phyloP scores from a whole-genome alignment of 2,329 filamentous ascomycete genomes.

The Calonectria pseudoreteaudii region DNA sequence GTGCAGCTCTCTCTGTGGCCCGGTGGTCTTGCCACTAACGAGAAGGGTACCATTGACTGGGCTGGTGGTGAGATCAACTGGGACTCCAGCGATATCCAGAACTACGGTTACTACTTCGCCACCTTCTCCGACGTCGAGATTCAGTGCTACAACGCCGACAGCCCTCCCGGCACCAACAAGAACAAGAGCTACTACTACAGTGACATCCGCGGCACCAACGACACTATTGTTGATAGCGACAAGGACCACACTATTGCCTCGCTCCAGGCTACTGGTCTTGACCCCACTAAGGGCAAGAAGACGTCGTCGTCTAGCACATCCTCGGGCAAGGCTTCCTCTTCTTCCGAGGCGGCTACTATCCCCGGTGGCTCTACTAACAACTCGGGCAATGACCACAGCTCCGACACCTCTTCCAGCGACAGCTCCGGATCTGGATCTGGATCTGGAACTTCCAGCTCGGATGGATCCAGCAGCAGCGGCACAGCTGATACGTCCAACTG shows the following conservation, averaged over 20 bases:
- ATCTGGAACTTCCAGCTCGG: slow-evolving; percentile 29
- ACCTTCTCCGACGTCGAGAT: slow-evolving; percentile 82
- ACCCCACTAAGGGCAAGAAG: slow-evolving; percentile 68
- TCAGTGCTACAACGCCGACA: slow-evolving; percentile 80
- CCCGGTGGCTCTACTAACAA: slow-evolving; percentile 29
- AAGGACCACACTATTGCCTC: slow-evolving; percentile 82
- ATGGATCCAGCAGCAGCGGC: slow-evolving; percentile 27
- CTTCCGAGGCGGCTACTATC: slow-evolving; percentile 34
- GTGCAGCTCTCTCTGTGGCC: slow-evolving; percentile 98
- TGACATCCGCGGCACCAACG: slow-evolving; percentile 73
- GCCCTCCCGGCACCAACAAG: slow-evolving; percentile 74
- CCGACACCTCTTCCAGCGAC: slow-evolving; percentile 15
- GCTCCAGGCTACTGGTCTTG: slow-evolving; percentile 81
- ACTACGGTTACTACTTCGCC: slow-evolving; percentile 89
- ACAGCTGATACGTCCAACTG: slow-evolving; percentile 48
- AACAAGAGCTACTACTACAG: slow-evolving; percentile 83
- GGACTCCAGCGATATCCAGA: slow-evolving; percentile 80
- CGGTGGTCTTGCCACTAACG: slow-evolving; percentile 83
- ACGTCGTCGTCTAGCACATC: slow-evolving; percentile 20
- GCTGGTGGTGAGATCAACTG: slow-evolving; percentile 92
- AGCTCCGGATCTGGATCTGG: background rate
- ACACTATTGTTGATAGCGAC: slow-evolving; percentile 81
- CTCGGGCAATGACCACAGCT: slow-evolving; percentile 16
- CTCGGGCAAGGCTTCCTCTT: slow-evolving; percentile 1
- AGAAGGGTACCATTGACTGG: slow-evolving; percentile 88